Evolutionary conservation across 306 rosid genomes (phyloP).

Genomic region (Lathyrus aphaca): DNA sequence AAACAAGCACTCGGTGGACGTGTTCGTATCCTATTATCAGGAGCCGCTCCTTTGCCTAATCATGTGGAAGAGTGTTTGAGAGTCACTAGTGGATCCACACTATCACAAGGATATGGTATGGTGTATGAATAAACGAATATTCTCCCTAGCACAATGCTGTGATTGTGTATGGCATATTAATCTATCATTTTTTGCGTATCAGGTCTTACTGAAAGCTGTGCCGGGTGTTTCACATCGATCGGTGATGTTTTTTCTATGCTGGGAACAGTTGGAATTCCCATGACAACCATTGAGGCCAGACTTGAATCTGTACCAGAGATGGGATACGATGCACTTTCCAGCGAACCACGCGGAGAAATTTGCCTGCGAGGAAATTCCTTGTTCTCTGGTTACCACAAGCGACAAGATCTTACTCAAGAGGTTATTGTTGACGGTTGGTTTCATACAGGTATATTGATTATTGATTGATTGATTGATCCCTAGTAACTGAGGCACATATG

Average conservation of each 20-base stretch:
- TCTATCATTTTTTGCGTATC: slow-evolving; percentile 15
- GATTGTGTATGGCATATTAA: slow-evolving; percentile 13
- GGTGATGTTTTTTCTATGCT: slow-evolving; percentile 72
- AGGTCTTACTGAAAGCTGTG: slow-evolving; percentile 94
- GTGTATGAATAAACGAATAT: slow-evolving; percentile 10
- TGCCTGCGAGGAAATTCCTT: slow-evolving; percentile 74
- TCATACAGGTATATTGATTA: slow-evolving; percentile 74
- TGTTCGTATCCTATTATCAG: slow-evolving; percentile 71
- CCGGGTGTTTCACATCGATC: slow-evolving; percentile 77
- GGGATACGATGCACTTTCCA: slow-evolving; percentile 77
- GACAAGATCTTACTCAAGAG: slow-evolving; percentile 76
- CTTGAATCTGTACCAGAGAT: slow-evolving; percentile 67
- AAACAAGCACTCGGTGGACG: slow-evolving; percentile 83
- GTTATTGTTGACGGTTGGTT: slow-evolving; percentile 91
- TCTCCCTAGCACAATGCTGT: slow-evolving; percentile 1
- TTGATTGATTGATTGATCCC: neutral
- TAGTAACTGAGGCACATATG: neutral
- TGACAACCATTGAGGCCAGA: slow-evolving; percentile 84
- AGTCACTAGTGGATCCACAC: slow-evolving; percentile 73
- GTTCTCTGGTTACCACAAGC: slow-evolving; percentile 85
- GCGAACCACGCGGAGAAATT: slow-evolving; percentile 74
- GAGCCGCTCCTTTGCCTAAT: slow-evolving; percentile 86
- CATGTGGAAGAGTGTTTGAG: slow-evolving; percentile 87
- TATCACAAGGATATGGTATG: slow-evolving; percentile 93
- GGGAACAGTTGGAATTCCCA: slow-evolving; percentile 84